Percentiles rank a stretch among this genome's conserved stretches.
phyloP scores from a whole-genome alignment of 2,329 filamentous ascomycete genomes.

The Zasmidium citrigriseum region DNA sequence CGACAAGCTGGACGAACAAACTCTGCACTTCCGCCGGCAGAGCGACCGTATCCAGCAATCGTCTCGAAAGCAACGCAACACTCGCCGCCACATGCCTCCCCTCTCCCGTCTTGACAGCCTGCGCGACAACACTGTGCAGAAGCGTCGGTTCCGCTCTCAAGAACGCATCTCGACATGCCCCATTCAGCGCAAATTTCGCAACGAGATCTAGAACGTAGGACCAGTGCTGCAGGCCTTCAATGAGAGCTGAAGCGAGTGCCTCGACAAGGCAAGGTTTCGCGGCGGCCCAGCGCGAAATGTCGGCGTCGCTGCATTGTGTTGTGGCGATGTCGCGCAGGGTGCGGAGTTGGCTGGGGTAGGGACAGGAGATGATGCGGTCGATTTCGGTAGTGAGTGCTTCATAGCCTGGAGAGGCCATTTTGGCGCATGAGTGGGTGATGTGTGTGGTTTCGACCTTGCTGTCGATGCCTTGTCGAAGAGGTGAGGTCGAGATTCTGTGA shows the following conservation, averaged over 20 bases:
- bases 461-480: neutral
- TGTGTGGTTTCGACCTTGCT: neutral
- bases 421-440: neutral
- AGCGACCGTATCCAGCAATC: constrained; percentile 30
- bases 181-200: constrained; percentile 39
- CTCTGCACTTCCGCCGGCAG: constrained; percentile 36
- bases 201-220: constrained; percentile 54
- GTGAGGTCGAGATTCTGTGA: neutral
- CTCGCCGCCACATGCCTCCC: constrained; percentile 26
- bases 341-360: constrained; percentile 33
- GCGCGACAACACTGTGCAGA: constrained; percentile 28
- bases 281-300: constrained; percentile 49
- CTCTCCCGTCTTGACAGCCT: constrained; percentile 27
- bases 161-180: constrained; percentile 32
- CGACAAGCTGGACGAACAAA: constrained; percentile 34
- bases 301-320: constrained; percentile 30
- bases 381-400: constrained; percentile 27
- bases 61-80: constrained; percentile 32
- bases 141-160: constrained; percentile 33
- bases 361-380: constrained; percentile 31
- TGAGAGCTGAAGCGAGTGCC: constrained; percentile 46
- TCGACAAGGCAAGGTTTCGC: constrained; percentile 53
- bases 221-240: constrained; percentile 54
- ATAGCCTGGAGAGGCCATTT: constrained; percentile 16
- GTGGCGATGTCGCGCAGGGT: constrained; percentile 14